phyloP scores from a whole-genome alignment of 306 rosid genomes.

The Citrullus mucosospermus region DNA sequence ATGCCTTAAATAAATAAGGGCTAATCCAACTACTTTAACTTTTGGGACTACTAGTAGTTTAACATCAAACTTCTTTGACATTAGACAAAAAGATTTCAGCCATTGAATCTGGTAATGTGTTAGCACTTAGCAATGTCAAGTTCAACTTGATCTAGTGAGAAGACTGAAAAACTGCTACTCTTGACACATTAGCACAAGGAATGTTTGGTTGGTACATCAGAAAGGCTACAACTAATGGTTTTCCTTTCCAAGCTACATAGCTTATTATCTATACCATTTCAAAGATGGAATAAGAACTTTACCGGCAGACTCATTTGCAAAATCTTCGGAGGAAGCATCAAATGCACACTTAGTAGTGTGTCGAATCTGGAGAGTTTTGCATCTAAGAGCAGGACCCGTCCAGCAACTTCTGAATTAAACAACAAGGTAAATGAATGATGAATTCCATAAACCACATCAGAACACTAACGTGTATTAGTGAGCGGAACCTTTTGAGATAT shows the following conservation, averaged over 20 bases:
- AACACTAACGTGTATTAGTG: neutral
- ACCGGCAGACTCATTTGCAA: conserved; percentile 26
- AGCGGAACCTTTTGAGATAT: conserved; percentile 37
- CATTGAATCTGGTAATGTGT: neutral
- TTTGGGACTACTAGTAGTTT: no score
- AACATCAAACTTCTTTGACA: neutral
- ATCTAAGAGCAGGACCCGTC: conserved; percentile 20
- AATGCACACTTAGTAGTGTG: conserved; percentile 44
- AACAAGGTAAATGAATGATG: conserved; percentile 1
- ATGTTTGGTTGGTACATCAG: neutral
- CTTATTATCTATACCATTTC: neutral
- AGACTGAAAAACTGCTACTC: neutral
- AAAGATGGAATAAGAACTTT: neutral
- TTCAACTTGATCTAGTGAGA: neutral
- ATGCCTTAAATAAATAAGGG: neutral
- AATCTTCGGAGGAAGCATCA: conserved; percentile 81
- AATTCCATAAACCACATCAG: neutral
- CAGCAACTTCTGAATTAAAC: conserved; percentile 15
- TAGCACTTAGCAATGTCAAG: neutral
- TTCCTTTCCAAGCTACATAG: neutral
- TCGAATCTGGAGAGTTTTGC: conserved; percentile 14
- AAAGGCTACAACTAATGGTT: neutral
- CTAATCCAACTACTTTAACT: no score
- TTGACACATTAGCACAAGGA: neutral
- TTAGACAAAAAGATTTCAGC: neutral